These are phyloP conservation scores for Leccinum subfulvum DNA, from an alignment of 1,284 basidiomycete genomes.

Conservation along the genomic window DNA sequence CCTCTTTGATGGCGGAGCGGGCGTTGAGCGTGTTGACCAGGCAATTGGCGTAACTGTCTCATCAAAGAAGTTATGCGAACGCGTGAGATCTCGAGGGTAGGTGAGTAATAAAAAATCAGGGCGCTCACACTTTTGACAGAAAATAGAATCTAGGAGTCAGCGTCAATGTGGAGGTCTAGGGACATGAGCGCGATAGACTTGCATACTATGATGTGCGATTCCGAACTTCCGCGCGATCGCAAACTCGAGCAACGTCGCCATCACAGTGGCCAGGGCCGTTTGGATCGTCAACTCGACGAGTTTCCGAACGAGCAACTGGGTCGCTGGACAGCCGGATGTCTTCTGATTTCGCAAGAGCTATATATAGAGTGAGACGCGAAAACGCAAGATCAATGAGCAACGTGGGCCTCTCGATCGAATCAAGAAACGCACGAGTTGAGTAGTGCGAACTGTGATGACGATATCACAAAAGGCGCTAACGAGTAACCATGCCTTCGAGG, in stretches of 20 bases:
- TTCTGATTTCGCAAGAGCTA: conserved; percentile 1
- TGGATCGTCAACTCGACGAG: conserved; percentile 18
- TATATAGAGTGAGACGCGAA: not conserved
- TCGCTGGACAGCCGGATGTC: not conserved
- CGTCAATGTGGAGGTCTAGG: not conserved
- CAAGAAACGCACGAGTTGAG: conserved; percentile 2
- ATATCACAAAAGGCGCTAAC: conserved; percentile 5
- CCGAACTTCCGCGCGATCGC: conserved; percentile 4
- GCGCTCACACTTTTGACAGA: conserved; percentile 4
- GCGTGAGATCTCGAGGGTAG: not conserved
- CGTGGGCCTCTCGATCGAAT: not conserved
- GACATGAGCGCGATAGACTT: not conserved
- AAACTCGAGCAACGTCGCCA: conserved; percentile 13
- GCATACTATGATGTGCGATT: conserved; percentile 11
- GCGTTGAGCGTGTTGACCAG: conserved; percentile 5
- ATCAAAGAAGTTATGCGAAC: not conserved
- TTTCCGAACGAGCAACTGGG: conserved; percentile 11
- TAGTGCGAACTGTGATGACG: conserved; percentile 1
- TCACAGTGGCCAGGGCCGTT: conserved; percentile 13
- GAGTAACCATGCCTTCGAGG: conserved; percentile 4
- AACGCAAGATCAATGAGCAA: not conserved
- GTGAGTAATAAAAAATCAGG: not conserved
- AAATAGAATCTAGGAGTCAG: conserved; percentile 3
- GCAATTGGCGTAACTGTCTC: conserved; percentile 3
- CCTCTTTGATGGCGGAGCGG: not conserved